Evolutionary conservation across 2,329 filamentous ascomycete species (phyloP).

Genomic region (Aphanocladium album): DNA sequence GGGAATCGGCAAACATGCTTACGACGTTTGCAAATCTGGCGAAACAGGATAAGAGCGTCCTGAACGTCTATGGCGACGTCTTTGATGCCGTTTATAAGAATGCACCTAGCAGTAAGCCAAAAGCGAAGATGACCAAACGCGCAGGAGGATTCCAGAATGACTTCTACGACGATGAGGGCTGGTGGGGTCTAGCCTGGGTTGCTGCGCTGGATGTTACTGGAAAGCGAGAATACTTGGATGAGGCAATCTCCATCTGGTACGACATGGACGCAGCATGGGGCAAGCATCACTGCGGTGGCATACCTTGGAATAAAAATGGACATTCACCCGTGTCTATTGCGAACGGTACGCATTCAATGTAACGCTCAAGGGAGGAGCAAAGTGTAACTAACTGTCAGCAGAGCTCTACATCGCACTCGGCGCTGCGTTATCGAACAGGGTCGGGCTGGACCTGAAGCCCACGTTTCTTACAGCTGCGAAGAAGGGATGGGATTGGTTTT

Average conservation of each 20-base stretch:
- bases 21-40: not conserved
- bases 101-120: not conserved
- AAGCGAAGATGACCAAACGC: not conserved
- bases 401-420: conserved; percentile 51
- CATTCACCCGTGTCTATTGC: conserved; percentile 48
- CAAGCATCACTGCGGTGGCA: conserved; percentile 46
- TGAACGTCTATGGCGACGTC: not conserved
- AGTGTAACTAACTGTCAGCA: not conserved
- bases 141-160: not conserved
- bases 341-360: conserved; percentile 29
- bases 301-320: conserved; percentile 53
- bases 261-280: conserved; percentile 47
- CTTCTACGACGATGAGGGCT: conserved; percentile 55
- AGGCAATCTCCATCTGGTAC: conserved; percentile 48
- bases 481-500: conserved; percentile 49
- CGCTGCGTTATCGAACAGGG: conserved; percentile 47
- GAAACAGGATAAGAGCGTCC: not conserved
- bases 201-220: conserved; percentile 47
- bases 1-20: conserved; percentile 2
- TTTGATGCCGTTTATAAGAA: not conserved
- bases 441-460: conserved; percentile 27
- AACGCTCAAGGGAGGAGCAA: not conserved
- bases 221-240: conserved; percentile 42
- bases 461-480: conserved; percentile 43
- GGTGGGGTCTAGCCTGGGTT: conserved; percentile 58